Conservation (phyloP, 305 asterid genomes). For the Withania somnifera region DNA sequence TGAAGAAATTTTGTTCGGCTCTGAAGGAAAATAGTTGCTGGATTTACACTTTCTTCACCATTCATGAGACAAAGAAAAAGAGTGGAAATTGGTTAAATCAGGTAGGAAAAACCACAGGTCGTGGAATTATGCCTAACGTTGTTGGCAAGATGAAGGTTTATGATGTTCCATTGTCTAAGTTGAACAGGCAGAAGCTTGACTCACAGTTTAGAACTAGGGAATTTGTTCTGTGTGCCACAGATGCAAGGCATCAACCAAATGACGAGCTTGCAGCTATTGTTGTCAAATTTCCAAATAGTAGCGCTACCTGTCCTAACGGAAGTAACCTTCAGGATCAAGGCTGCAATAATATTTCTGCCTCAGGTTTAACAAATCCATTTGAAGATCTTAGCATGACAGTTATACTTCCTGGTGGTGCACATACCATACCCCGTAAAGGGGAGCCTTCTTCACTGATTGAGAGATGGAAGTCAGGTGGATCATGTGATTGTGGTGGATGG, state of each 20-base stretch:
- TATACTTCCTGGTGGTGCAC: slow-evolving; percentile 68
- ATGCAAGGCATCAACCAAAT: slow-evolving; percentile 23
- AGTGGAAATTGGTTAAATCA: slow-evolving; percentile 35
- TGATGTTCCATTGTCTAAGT: slow-evolving; percentile 21
- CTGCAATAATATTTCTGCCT: neutral
- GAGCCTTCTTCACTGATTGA: slow-evolving; percentile 60
- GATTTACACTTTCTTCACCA: slow-evolving; percentile 55
- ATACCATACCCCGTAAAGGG: slow-evolving; percentile 60
- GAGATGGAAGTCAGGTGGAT: slow-evolving; percentile 72
- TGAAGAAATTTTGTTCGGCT: slow-evolving; percentile 30
- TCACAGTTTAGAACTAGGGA: slow-evolving; percentile 27
- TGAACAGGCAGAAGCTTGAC: slow-evolving; percentile 2
- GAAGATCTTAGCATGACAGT: slow-evolving; percentile 28
- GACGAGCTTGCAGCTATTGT: slow-evolving; percentile 66
- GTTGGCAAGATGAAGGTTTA: slow-evolving; percentile 69
- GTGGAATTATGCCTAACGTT: slow-evolving; percentile 38
- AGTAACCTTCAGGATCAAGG: neutral
- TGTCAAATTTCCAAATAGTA: slow-evolving; percentile 32
- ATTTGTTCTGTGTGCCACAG: slow-evolving; percentile 44
- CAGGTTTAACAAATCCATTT: slow-evolving; percentile 11
- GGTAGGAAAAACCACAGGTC: slow-evolving; percentile 35
- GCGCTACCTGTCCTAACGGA: too few species aligned
- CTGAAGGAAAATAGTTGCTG: slow-evolving; percentile 26
- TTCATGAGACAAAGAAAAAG: slow-evolving; percentile 49
- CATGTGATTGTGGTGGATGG: slow-evolving; percentile 92